A percentile compares a stretch with the other conserved stretches of the same genome.
Conservation (phyloP, 768 basidiomycete genomes). For the Suillus subalutaceus region DNA sequence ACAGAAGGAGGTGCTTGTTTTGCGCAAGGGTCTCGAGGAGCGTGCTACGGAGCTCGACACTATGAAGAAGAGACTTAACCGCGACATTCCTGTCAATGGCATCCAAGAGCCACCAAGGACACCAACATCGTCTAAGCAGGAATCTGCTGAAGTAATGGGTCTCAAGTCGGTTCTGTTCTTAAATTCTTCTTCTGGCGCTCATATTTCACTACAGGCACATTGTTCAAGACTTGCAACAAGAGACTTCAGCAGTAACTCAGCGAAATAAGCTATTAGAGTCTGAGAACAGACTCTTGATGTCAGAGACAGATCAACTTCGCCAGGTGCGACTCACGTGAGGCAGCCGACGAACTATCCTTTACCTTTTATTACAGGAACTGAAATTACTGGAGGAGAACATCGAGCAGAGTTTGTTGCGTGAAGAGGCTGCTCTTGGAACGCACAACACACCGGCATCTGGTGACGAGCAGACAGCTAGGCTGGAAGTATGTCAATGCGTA, state of each 20-base stretch:
- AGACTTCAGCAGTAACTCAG: constrained; percentile 64
- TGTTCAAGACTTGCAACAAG: constrained; percentile 85
- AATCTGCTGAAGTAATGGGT: constrained; percentile 72
- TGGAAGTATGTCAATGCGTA: constrained; percentile 48
- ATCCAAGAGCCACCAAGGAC: constrained; percentile 33
- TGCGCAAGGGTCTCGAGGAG: constrained; percentile 39
- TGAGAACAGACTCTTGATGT: constrained; percentile 70
- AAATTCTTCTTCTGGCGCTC: constrained; percentile 8
- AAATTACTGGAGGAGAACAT: constrained; percentile 76
- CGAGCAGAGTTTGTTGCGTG: constrained; percentile 57
- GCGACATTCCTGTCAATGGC: constrained; percentile 54
- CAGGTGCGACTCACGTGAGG: constrained; percentile 47
- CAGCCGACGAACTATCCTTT: not conserved
- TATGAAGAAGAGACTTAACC: constrained; percentile 60
- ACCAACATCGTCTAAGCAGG: constrained; percentile 49
- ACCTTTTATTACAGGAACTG: constrained; percentile 57
- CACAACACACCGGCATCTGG: constrained; percentile 17
- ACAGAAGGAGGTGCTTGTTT: constrained; percentile 31
- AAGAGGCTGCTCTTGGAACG: constrained; percentile 45
- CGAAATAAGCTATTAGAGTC: constrained; percentile 72
- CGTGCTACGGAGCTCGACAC: constrained; percentile 56
- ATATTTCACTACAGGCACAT: constrained; percentile 59
- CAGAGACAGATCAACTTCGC: constrained; percentile 64
- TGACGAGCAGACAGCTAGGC: constrained; percentile 49
- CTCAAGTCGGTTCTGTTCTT: constrained; percentile 58